Conservation (phyloP, 495 filamentous ascomycete species). For the Aspergillus leporis region DNA sequence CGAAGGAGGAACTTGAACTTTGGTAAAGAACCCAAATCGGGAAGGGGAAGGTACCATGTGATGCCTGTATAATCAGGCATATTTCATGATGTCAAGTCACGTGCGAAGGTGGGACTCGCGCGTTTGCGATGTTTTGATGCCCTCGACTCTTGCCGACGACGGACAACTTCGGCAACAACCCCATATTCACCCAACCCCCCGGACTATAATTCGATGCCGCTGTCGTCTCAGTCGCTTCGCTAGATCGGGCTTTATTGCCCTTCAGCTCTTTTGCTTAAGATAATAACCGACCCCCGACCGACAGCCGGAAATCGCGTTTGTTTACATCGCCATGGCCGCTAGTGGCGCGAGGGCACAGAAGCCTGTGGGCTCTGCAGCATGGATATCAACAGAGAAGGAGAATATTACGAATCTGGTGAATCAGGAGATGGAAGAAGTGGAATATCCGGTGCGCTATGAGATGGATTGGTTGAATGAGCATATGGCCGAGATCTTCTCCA, state of each 20-base stretch:
- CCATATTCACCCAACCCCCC: conserved; percentile 12
- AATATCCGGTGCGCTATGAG: conserved; percentile 85
- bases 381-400: conserved; percentile 67
- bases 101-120: conserved; percentile 23
- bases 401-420: conserved; percentile 61
- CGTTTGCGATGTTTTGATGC: conserved; percentile 33
- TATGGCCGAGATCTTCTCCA: conserved; percentile 90
- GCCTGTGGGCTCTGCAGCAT: conserved; percentile 64
- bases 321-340: conserved; percentile 51
- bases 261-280: background rate
- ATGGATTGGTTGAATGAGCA: conserved; percentile 96
- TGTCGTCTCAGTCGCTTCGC: background rate
- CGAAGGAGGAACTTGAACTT: too few species aligned
- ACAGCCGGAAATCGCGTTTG: conserved; percentile 28
- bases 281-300: background rate
- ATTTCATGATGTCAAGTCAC: conserved; percentile 17
- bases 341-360: conserved; percentile 48
- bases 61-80: conserved; percentile 3
- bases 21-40: too few species aligned
- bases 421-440: conserved; percentile 84
- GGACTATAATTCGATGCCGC: conserved; percentile 14
- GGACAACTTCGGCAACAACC: conserved; percentile 8
- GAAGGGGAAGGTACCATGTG: too few species aligned
- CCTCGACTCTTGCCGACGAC: conserved; percentile 17
- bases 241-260: conserved; percentile 10